Percentiles rank a stretch among this genome's conserved stretches.
Conservation (phyloP, 2,329 filamentous ascomycete species). For the Phoma sp. region DNA sequence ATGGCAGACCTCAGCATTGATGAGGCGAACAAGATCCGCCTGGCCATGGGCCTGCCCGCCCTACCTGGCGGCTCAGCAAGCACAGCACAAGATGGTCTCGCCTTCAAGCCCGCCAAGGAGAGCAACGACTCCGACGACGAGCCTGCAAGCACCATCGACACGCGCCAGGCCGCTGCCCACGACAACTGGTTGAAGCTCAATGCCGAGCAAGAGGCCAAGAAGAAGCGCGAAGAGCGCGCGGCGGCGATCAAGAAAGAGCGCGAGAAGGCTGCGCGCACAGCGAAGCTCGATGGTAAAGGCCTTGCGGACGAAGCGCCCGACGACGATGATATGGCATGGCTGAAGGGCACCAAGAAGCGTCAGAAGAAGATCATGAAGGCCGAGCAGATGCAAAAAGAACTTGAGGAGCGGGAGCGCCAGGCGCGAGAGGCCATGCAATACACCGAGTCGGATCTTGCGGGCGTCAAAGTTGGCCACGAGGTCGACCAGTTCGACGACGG, state of each 20-base stretch:
- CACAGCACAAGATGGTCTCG: conserved; percentile 57
- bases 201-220: conserved; percentile 74
- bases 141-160: conserved; percentile 81
- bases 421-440: conserved; percentile 70
- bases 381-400: conserved; percentile 73
- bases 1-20: conserved; percentile 65
- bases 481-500: conserved; percentile 79
- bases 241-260: conserved; percentile 85
- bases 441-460: conserved; percentile 83
- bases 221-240: conserved; percentile 78
- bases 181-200: conserved; percentile 75
- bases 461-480: conserved; percentile 91
- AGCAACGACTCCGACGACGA: conserved; percentile 68
- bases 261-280: conserved; percentile 78
- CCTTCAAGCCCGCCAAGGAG: conserved; percentile 60
- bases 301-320: conserved; percentile 76
- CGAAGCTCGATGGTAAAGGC: conserved; percentile 79
- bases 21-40: conserved; percentile 90
- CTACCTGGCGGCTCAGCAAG: conserved; percentile 78
- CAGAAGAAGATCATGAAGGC: conserved; percentile 86
- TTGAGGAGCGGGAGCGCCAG: conserved; percentile 72
- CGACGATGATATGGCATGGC: conserved; percentile 82
- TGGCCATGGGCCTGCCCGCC: conserved; percentile 87
- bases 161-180: conserved; percentile 72
- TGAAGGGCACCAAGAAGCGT: conserved; percentile 88